These are phyloP conservation scores for Talaromyces trachyspermus DNA, from an alignment of 495 filamentous ascomycete species.

Conservation along the genomic window DNA sequence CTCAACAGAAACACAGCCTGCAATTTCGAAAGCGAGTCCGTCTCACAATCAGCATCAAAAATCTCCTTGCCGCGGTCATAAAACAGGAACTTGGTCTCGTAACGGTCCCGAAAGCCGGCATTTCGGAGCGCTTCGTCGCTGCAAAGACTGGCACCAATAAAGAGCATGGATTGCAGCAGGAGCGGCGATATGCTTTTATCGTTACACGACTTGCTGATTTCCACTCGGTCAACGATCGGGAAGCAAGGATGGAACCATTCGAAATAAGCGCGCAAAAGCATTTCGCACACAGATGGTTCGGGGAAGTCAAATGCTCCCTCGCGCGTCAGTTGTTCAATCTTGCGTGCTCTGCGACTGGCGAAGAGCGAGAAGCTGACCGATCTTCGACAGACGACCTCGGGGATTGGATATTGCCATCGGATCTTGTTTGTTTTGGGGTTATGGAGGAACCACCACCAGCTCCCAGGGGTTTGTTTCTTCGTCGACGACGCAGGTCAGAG, in stretches of 20 bases:
- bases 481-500: constrained; percentile 33
- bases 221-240: constrained; percentile 28
- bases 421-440: constrained; percentile 16
- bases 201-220: constrained; percentile 19
- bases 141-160: constrained; percentile 36
- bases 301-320: constrained; percentile 34
- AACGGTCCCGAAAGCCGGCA: constrained; percentile 27
- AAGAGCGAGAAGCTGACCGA: constrained; percentile 8
- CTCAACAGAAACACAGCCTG: constrained; percentile 39
- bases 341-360: constrained; percentile 5
- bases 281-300: constrained; percentile 20
- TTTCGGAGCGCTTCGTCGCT: constrained; percentile 23
- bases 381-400: constrained; percentile 13
- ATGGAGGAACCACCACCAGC: constrained; percentile 18
- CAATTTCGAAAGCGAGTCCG: constrained; percentile 27
- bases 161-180: constrained; percentile 34
- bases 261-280: constrained; percentile 33
- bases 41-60: constrained; percentile 37
- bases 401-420: constrained; percentile 29
- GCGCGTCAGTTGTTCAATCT: constrained; percentile 20
- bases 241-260: constrained; percentile 42
- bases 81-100: constrained; percentile 31
- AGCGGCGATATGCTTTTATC: constrained; percentile 29
- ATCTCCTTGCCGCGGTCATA: constrained; percentile 37
- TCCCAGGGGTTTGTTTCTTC: constrained; percentile 23